A percentile compares a stretch with the other conserved stretches of the same genome.
Conservation (phyloP, 2,329 filamentous ascomycete species). For the Claviceps maximensis region DNA sequence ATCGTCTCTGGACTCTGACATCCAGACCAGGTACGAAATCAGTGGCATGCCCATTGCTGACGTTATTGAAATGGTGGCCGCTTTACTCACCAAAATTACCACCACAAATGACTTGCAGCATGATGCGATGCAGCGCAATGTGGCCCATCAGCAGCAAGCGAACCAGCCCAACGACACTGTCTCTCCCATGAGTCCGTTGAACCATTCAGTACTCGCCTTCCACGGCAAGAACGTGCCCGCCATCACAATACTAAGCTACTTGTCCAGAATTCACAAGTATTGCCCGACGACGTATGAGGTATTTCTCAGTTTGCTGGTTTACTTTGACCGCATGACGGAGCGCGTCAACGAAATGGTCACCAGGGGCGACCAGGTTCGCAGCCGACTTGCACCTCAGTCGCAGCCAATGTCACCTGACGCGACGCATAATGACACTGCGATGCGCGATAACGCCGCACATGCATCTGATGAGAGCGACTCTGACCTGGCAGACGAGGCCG, state of each 20-base stretch:
- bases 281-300: slow-evolving; percentile 98
- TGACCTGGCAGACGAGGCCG: slow-evolving; percentile 36
- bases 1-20: slow-evolving; percentile 33
- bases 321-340: slow-evolving; percentile 98
- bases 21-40: slow-evolving; percentile 70
- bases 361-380: slow-evolving; percentile 45
- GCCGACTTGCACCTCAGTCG: slow-evolving; percentile 8
- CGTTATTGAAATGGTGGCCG: slow-evolving; percentile 98
- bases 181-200: slow-evolving; percentile 47
- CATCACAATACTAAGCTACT: slow-evolving; percentile 91
- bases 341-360: slow-evolving; percentile 73
- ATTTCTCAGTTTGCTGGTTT: slow-evolving; percentile 86
- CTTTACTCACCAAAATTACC: slow-evolving; percentile 90
- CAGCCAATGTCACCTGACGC: slow-evolving; percentile 7
- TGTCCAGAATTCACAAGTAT: slow-evolving; percentile 95
- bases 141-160: slow-evolving; percentile 43
- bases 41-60: slow-evolving; percentile 95
- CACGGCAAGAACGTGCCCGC: slow-evolving; percentile 96
- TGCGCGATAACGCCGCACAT: slow-evolving; percentile 14
- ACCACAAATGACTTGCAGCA: slow-evolving; percentile 92
- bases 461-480: slow-evolving; percentile 34
- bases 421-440: slow-evolving; percentile 16
- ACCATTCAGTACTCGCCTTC: slow-evolving; percentile 71
- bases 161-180: slow-evolving; percentile 33
- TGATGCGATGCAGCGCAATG: slow-evolving; percentile 69